Conservation (phyloP, 1,284 basidiomycete genomes). For the Sporisorium sorghi region DNA sequence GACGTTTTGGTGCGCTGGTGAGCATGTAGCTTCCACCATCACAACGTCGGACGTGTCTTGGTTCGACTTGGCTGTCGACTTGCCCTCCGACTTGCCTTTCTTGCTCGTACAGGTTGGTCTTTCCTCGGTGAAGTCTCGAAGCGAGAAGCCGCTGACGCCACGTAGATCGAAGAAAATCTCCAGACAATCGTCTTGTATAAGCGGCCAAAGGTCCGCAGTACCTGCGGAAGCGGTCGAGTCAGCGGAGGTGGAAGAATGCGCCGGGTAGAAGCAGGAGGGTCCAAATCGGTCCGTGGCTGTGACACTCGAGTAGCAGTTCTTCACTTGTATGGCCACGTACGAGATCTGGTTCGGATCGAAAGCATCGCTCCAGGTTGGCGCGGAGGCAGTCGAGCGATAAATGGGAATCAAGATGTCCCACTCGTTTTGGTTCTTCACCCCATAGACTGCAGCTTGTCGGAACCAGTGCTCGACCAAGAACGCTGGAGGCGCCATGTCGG, state of each 20-base stretch:
- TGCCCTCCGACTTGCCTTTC: too few species aligned
- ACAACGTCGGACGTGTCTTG: too few species aligned
- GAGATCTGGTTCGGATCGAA: slow-evolving; percentile 15
- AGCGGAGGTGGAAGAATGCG: not conserved
- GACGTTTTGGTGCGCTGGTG: not conserved
- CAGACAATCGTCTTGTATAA: not conserved
- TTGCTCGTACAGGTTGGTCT: not conserved
- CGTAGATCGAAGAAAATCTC: not conserved
- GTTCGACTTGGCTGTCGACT: too few species aligned
- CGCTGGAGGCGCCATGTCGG: not conserved
- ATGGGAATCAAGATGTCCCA: not conserved
- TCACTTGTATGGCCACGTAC: slow-evolving; percentile 6
- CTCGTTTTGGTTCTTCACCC: not conserved
- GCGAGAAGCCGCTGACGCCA: not conserved
- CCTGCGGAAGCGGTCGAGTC: not conserved
- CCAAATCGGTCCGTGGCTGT: not conserved
- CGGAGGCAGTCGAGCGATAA: not conserved
- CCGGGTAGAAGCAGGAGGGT: not conserved
- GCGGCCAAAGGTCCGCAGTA: not conserved
- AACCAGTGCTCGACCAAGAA: not conserved
- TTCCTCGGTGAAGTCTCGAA: not conserved
- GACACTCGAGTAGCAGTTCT: not conserved
- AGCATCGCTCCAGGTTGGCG: not conserved
- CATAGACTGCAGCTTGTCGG: not conserved
- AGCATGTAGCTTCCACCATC: not conserved